Conservation (phyloP, 1,284 basidiomycete species). For the Kalmanozyma brasiliensis region DNA sequence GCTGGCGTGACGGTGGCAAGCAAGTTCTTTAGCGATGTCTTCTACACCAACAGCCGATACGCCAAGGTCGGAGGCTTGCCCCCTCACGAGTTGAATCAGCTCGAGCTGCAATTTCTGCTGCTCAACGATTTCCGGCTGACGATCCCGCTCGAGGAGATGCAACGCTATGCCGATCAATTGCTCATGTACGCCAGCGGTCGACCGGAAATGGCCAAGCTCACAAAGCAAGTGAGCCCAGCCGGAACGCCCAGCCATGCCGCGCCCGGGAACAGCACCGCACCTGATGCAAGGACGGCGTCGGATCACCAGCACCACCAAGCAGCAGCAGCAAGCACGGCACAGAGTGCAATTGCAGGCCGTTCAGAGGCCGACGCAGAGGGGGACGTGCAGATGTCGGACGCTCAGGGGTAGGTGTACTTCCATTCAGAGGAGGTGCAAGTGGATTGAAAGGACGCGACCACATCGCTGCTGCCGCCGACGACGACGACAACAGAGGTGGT, state of each 20-base stretch:
- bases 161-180: slow-evolving; percentile 90
- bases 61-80: slow-evolving; percentile 98
- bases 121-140: slow-evolving; percentile 93
- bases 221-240: slow-evolving; percentile 13
- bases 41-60: slow-evolving; percentile 99
- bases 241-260: background rate
- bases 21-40: slow-evolving; percentile 98
- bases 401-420: too few species aligned
- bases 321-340: background rate
- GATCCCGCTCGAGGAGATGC: slow-evolving; percentile 90
- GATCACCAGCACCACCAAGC: too few species aligned
- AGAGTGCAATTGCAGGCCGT: background rate
- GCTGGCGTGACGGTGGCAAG: slow-evolving; percentile 97
- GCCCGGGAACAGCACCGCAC: background rate
- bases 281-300: too few species aligned
- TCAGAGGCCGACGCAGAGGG: slow-evolving; percentile 23
- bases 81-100: slow-evolving; percentile 90
- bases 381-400: slow-evolving; percentile 40
- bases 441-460: too few species aligned
- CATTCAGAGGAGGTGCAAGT: too few species aligned
- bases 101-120: slow-evolving; percentile 95
- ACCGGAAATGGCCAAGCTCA: slow-evolving; percentile 34
- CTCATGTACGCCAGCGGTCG: slow-evolving; percentile 69
- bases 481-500: too few species aligned
- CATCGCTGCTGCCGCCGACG: too few species aligned